phyloP scores from a whole-genome alignment of 2,329 filamentous ascomycete species.

The Thelonectria discophora region DNA sequence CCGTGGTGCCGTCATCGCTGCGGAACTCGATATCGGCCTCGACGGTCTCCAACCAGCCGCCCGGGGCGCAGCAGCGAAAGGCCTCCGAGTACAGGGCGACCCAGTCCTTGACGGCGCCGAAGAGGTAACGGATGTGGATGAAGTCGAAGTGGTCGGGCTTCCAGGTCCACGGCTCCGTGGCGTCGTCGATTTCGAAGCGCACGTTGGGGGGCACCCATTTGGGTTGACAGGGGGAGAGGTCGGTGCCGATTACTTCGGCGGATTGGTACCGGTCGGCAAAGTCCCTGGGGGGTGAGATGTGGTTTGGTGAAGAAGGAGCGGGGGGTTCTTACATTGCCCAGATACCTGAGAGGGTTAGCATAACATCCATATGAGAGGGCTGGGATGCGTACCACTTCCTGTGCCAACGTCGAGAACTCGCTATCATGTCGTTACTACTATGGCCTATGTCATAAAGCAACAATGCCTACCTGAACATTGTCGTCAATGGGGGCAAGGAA shows the following conservation, averaged over 20 bases:
- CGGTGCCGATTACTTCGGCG: constrained; percentile 34
- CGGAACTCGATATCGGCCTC: constrained; percentile 34
- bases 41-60: constrained; percentile 32
- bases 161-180: constrained; percentile 34
- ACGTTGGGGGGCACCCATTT: constrained; percentile 36
- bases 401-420: constrained; percentile 38
- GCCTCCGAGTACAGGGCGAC: constrained; percentile 25
- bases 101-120: constrained; percentile 36
- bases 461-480: constrained; percentile 29
- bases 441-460: too few relatives aligned
- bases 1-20: constrained; percentile 35
- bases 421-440: constrained; percentile 8
- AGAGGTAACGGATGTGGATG: constrained; percentile 37
- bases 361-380: neutral
- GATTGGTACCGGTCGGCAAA: constrained; percentile 35
- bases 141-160: constrained; percentile 32
- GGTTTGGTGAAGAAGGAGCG: fast-evolving
- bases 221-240: constrained; percentile 36
- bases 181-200: constrained; percentile 37
- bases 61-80: constrained; percentile 29
- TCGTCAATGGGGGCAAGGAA: constrained; percentile 33
- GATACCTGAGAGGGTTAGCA: constrained; percentile 29
- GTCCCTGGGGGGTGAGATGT: constrained; percentile 18
- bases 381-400: constrained; percentile 23
- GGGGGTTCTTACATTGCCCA: constrained; percentile 35